Evolutionary conservation across 176 grass and related monocot species (phyloP).

Genomic region (Oryza punctata): DNA sequence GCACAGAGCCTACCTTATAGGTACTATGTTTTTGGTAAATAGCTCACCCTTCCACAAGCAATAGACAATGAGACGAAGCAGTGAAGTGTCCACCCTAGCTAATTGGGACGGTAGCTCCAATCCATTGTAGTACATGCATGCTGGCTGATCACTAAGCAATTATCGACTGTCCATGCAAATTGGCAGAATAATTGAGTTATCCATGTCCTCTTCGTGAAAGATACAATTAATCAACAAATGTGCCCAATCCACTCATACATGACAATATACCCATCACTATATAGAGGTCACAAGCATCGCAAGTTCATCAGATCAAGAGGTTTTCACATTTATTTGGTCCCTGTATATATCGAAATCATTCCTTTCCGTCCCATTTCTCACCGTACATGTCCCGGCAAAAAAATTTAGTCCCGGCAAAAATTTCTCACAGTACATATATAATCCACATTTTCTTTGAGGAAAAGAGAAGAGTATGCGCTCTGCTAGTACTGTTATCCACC

Average conservation of each 20-base stretch:
- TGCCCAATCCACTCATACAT: not conserved
- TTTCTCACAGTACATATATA: not conserved
- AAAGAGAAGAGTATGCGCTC: not conserved
- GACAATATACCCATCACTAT: slow-evolving; percentile 15
- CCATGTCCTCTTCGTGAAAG: slow-evolving; percentile 19
- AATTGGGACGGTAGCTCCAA: not conserved
- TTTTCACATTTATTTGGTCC: not conserved
- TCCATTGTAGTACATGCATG: not conserved
- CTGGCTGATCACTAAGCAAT: not conserved
- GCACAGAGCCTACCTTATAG: no score
- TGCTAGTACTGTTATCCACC: not conserved
- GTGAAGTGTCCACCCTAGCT: slow-evolving; percentile 7
- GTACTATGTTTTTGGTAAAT: not conserved
- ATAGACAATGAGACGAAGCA: not conserved
- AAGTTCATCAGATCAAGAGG: not conserved
- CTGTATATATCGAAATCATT: not conserved
- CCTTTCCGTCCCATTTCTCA: not conserved
- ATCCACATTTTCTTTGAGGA: not conserved
- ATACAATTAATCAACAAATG: slow-evolving; percentile 32
- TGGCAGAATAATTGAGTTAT: slow-evolving; percentile 37
- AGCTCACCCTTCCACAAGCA: not conserved
- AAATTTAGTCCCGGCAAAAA: no score
- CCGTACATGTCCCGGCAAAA: no score
- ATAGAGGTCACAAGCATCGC: not conserved
- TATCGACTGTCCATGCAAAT: slow-evolving; percentile 20